Base-by-base conservation (phyloP, 148 eudicot genomes). In the Vaccinium corymbosum region DNA sequence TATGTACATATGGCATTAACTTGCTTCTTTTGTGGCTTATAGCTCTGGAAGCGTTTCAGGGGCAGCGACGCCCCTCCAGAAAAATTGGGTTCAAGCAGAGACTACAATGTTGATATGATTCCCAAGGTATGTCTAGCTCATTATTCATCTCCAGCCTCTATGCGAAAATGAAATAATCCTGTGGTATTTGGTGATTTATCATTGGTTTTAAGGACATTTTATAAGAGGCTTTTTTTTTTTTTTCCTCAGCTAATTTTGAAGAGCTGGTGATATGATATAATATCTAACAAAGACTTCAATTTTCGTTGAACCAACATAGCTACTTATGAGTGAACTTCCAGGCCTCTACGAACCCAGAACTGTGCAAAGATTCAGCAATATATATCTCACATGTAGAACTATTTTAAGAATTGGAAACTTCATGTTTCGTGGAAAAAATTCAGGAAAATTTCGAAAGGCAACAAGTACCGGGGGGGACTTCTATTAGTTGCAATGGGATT, bases 41-140 rank as follows among this genome's bases (percentile, higher is more conserved):
- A 94, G 98, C 88, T 94, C 32, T 96, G 97, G 98, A 93, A 96
- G 90, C 92, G 89, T 86, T 94, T 96, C 83, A 93, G 92, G 86
- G 93, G 91, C 83, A 86, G 90, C 81, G 95, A 93, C 75, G 82
- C 89, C 72, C 97, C 98, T 76, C 94, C 95, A 64, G 89, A 91
- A 51, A 87, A 90, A 15, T 82, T 95, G 89, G 98, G 98, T 85
- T 80, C 98, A 20, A 96, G 98, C 80, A 90, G 94, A 88, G 98
- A 96, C 42, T 96, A 92, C 81, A 96, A 93, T 83, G 98, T 96
- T 16, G 98, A 96, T 89, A 96, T 94, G 98, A 88, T 93, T 82
- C 98, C 98, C 3, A 94, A 94, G 97, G 98, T 95, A 81, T 49
- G 80, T 22, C 48, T 7, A 27, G 51, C 27, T 79, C 29, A 3